Conservation (phyloP, 352 stramenopile species). For the Phytophthora capsici region DNA sequence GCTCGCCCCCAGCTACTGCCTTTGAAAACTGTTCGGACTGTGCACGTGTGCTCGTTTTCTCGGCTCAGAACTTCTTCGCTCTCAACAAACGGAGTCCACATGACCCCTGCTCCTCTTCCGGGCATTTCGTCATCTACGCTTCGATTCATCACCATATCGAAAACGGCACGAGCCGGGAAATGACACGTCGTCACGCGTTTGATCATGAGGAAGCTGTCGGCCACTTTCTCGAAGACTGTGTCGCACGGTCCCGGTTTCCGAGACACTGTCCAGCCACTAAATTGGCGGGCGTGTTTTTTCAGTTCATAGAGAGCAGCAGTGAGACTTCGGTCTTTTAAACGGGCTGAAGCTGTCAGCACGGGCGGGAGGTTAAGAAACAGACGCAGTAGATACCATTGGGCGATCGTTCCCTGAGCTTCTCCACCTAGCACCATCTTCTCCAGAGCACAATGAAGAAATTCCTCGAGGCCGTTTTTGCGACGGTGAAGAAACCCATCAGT, state of each 20-base stretch:
- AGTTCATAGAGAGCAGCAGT: slow-evolving; percentile 58
- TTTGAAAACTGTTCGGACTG: slow-evolving; percentile 64
- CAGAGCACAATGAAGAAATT: slow-evolving; percentile 65
- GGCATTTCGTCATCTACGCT: slow-evolving; percentile 27
- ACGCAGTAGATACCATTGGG: slow-evolving; percentile 74
- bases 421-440: slow-evolving; percentile 65
- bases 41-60: slow-evolving; percentile 62
- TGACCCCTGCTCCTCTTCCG: slow-evolving; percentile 14
- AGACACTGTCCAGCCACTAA: slow-evolving; percentile 46
- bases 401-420: slow-evolving; percentile 49
- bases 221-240: slow-evolving; percentile 56
- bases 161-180: slow-evolving; percentile 74
- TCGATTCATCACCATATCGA: slow-evolving; percentile 71
- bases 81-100: slow-evolving; percentile 55
- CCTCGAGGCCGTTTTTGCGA: slow-evolving; percentile 70
- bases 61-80: slow-evolving; percentile 51
- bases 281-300: slow-evolving; percentile 49
- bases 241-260: slow-evolving; percentile 51
- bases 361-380: slow-evolving; percentile 69
- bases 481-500: slow-evolving; percentile 66
- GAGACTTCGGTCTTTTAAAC: slow-evolving; percentile 64
- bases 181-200: slow-evolving; percentile 66
- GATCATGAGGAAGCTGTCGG: slow-evolving; percentile 70
- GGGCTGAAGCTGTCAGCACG: slow-evolving; percentile 26
- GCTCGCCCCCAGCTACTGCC: slow-evolving; percentile 41